Evolutionary conservation across 257 asterid genomes (phyloP).

Genomic region (Solanum rostratum): DNA sequence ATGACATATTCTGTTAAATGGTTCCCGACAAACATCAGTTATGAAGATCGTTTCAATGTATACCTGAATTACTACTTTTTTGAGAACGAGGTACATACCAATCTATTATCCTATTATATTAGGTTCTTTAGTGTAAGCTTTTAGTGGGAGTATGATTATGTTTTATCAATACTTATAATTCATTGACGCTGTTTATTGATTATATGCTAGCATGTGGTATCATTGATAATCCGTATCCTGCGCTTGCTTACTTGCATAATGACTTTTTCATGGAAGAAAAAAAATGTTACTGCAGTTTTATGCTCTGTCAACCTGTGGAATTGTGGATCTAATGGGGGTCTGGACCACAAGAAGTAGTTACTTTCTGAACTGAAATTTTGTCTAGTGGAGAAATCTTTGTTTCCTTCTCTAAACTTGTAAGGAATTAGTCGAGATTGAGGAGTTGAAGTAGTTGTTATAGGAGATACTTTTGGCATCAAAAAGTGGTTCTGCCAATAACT

Average conservation of each 20-base stretch:
- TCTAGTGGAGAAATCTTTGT: background rate
- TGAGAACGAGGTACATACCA: slow-evolving; percentile 50
- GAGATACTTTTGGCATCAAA: background rate
- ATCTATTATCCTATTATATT: background rate
- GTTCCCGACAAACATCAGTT: slow-evolving; percentile 43
- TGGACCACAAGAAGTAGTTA: background rate
- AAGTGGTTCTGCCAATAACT: background rate
- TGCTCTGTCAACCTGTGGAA: background rate
- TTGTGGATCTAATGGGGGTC: background rate
- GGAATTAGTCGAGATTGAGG: background rate
- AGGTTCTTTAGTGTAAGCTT: background rate
- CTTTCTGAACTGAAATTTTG: background rate
- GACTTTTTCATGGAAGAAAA: background rate
- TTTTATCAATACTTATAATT: background rate
- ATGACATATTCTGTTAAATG: slow-evolving; percentile 75
- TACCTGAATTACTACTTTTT: slow-evolving; percentile 64
- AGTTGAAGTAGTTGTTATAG: background rate
- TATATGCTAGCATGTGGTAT: background rate
- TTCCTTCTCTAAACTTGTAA: background rate
- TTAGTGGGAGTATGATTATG: background rate
- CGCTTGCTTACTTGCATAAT: background rate
- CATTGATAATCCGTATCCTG: background rate
- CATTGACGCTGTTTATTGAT: background rate
- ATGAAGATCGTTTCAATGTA: slow-evolving; percentile 56
- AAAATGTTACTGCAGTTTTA: background rate